Evolutionary conservation across 148 eudicot species (phyloP).

Genomic region (Nyssa sinensis): DNA sequence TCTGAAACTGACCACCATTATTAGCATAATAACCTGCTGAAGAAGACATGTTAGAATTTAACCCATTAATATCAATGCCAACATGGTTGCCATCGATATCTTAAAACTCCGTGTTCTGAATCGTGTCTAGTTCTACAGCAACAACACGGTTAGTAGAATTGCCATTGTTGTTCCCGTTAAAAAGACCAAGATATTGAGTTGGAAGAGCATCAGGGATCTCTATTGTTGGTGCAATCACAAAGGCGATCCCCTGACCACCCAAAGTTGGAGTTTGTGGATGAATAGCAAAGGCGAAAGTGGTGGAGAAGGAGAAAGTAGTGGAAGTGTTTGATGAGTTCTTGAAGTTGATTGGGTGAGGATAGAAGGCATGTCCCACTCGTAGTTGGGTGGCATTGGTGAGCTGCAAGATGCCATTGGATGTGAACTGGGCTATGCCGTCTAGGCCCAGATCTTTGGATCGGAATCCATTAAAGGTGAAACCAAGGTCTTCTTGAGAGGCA

Average conservation of each 20-base stretch:
- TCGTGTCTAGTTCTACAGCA: not conserved
- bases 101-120: not conserved
- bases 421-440: not conserved
- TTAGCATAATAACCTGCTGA: not conserved
- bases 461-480: not conserved
- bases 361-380: not conserved
- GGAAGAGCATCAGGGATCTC: not conserved
- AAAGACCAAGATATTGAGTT: not conserved
- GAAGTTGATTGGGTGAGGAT: not conserved
- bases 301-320: slow-evolving; percentile 1
- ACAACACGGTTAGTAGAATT: not conserved
- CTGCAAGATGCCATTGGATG: not conserved
- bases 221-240: not conserved
- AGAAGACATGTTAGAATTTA: not conserved
- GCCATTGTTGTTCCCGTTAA: not conserved
- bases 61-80: not conserved
- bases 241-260: not conserved
- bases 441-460: not conserved
- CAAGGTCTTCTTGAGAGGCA: not conserved
- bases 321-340: slow-evolving; percentile 1
- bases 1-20: not conserved
- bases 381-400: not conserved
- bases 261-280: not conserved
- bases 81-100: not conserved
- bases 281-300: not conserved